These are phyloP conservation scores for Scutellaria barbata DNA, from an alignment of 257 asterid species.

Conservation along the genomic window DNA sequence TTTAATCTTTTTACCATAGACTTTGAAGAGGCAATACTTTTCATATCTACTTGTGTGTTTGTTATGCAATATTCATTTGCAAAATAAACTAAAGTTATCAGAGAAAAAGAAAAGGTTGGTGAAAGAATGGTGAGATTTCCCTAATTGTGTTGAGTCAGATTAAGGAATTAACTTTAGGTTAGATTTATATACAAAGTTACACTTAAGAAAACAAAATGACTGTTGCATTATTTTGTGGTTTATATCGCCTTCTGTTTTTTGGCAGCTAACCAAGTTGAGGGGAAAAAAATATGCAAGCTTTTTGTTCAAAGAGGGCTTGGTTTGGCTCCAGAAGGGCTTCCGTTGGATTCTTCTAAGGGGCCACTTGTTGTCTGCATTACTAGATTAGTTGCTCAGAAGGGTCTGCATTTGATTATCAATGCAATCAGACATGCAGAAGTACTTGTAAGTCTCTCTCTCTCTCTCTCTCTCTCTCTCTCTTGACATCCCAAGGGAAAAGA, in stretches of 20 bases:
- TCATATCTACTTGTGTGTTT: not conserved
- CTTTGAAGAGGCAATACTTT: not conserved
- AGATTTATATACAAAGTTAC: slow-evolving; percentile 2
- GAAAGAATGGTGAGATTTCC: slow-evolving; percentile 1
- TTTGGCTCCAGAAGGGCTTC: slow-evolving; percentile 52
- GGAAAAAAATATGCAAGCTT: slow-evolving; percentile 75
- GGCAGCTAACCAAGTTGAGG: slow-evolving; percentile 59
- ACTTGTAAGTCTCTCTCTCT: slow-evolving; percentile 54
- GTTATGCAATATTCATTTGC: slow-evolving; percentile 7
- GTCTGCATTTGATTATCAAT: slow-evolving; percentile 79
- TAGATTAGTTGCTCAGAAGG: slow-evolving; percentile 91
- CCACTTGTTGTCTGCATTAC: slow-evolving; percentile 85
- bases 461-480: not conserved
- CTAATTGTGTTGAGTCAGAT: slow-evolving; percentile 23
- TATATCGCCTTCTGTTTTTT: slow-evolving; percentile 27
- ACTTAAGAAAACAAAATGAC: not conserved
- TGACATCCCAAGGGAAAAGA: not conserved
- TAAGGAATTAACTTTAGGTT: slow-evolving; percentile 7
- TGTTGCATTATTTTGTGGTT: slow-evolving; percentile 24
- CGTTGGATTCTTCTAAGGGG: slow-evolving; percentile 40
- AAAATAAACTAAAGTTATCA: not conserved
- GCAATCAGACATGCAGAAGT: slow-evolving; percentile 66
- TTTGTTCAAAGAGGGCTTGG: slow-evolving; percentile 89
- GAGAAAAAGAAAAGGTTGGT: not conserved
- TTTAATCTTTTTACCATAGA: no score